Base-by-base conservation (phyloP, 257 asterid species). In the Rhazya stricta region DNA sequence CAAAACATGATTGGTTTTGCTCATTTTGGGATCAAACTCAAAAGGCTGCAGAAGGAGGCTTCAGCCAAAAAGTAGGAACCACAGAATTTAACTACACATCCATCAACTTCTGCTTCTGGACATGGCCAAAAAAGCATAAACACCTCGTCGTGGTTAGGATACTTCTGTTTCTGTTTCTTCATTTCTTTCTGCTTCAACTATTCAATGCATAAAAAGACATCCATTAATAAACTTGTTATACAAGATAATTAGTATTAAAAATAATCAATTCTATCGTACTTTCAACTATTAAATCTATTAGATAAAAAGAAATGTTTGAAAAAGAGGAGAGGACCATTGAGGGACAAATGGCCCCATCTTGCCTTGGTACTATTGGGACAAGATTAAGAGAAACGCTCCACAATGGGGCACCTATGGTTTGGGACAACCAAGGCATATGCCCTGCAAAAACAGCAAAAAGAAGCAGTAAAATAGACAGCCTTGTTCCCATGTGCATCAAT, bases 401-500 rank as follows among this genome's bases (percentile, higher is more conserved):
- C 80, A 69, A 83, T 85, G 93, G 93, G 86, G 69, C 79, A 84
- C 74, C 83, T 80, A 75, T 83, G 88, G 86, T 82, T 92, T 83
- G 91, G 93, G 93, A 88, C 89, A 88, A 87, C 77, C 91, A 83
- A 83, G 84, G 85, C 90, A 84, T 86, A 83, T 80, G 87, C 88
- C 85, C 88, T 80, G 78, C 85, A 77, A 83, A 82, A 83, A 85
- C 84, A 80, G 85, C 88, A 85, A 76, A 82, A 82, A 69, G 86
- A 85, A 63, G 89, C 80, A 78, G 82, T 81, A 81, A 73, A 84
- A 83, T 82, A 85, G 89, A 83, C 94, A 84, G 73, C 87, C 82
- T 88, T 90, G 91, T 89, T 88, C 89, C 91, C 94, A 88, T 88
- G 92, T 90, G 95, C 89, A 51, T 61, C 77, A 74, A 87, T 88